These are phyloP conservation scores for Cyclotella choctawhatcheeana DNA, from an alignment of 108 stramenopile species.

Conservation along the genomic window DNA sequence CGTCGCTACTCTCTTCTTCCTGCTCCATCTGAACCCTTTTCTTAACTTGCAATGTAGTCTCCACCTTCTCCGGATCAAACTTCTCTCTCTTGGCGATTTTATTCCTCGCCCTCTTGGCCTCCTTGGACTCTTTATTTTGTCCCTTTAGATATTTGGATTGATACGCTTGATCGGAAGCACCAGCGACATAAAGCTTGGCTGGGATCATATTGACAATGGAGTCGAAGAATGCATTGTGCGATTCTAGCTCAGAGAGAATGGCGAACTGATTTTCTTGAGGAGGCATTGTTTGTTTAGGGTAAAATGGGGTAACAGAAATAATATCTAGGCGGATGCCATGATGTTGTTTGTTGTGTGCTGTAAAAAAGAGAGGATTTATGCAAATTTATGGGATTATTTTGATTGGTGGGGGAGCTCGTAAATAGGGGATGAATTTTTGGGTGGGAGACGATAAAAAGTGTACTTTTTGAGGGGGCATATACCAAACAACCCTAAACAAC, in stretches of 20 bases:
- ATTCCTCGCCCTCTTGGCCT: conserved; percentile 62
- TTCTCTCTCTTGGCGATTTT: conserved; percentile 81
- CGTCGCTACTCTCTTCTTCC: conserved; percentile 29
- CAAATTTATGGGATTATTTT: no score
- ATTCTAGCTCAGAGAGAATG: conserved; percentile 66
- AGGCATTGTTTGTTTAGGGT: conserved; percentile 41
- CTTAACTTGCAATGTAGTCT: conserved; percentile 77
- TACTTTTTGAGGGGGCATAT: no score
- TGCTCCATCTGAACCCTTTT: conserved; percentile 56
- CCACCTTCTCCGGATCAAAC: conserved; percentile 70
- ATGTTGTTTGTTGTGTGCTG: no score
- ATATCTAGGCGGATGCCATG: background rate
- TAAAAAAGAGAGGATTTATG: no score
- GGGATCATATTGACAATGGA: conserved; percentile 86
- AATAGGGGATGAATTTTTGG: no score
- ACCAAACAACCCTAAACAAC: no score
- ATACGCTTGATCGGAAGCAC: conserved; percentile 60
- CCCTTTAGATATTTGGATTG: conserved; percentile 76
- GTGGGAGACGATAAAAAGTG: no score
- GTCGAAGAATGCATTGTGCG: conserved; percentile 85
- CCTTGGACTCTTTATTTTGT: conserved; percentile 77
- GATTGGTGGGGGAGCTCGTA: no score
- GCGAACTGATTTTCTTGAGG: conserved; percentile 36
- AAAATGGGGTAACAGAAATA: background rate
- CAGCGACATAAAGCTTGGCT: conserved; percentile 78